These are phyloP conservation scores for Vitis hybrid DNA, from an alignment of 177 flowering plant genomes.

Conservation along the genomic window DNA sequence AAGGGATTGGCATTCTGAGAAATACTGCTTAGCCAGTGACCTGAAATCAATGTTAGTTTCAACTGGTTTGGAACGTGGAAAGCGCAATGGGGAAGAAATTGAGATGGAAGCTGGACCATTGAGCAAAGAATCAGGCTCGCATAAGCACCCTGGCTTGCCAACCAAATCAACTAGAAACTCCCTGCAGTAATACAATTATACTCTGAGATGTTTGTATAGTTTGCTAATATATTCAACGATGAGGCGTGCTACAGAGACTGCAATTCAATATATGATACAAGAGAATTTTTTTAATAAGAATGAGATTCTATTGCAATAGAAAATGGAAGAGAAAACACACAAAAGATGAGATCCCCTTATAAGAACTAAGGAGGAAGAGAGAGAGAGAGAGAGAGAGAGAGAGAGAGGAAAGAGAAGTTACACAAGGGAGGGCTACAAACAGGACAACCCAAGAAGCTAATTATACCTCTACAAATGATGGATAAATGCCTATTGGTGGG, in stretches of 20 bases:
- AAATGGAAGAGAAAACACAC: no score
- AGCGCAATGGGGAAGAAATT: conserved; percentile 89
- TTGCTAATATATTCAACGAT: neutral
- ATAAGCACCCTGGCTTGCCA: conserved; percentile 78
- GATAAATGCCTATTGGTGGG: no score
- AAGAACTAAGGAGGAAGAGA: no score
- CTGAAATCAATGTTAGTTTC: conserved; percentile 71
- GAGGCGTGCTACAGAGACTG: neutral
- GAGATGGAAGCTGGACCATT: conserved; percentile 95
- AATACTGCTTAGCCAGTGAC: conserved; percentile 82
- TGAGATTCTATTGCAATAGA: no score
- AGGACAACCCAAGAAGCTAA: no score
- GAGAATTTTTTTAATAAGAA: no score
- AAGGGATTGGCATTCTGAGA: conserved; percentile 70
- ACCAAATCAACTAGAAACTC: conserved; percentile 86
- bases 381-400: no score
- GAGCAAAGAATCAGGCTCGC: conserved; percentile 84
- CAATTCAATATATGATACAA: neutral
- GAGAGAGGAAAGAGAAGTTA: no score
- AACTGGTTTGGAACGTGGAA: conserved; percentile 66
- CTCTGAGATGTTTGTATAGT: conserved; percentile 7
- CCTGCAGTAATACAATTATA: conserved; percentile 43
- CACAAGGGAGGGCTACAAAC: no score
- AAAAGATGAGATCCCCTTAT: no score
- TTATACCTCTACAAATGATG: no score